A percentile compares a stretch with the other conserved stretches of the same genome.
Conservation (phyloP, 805 yeast genomes). For the Candida gorgasii region DNA sequence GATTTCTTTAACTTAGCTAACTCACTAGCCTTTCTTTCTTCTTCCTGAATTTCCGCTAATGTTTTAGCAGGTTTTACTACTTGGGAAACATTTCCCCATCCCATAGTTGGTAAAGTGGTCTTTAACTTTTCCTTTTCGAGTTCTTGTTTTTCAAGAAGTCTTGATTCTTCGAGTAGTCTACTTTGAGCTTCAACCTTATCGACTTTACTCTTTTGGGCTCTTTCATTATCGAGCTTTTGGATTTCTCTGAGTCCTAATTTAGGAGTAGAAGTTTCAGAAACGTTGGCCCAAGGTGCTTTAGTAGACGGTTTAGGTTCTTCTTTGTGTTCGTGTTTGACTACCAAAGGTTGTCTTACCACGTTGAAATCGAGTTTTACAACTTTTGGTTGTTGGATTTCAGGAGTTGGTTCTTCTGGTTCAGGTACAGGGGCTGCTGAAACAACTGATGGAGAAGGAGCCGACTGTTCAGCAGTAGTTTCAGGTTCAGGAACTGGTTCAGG, state of each 20-base stretch:
- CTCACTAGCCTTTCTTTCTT: constrained; percentile 48
- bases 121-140: constrained; percentile 18
- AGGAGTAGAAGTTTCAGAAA: constrained; percentile 26
- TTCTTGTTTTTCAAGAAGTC: constrained; percentile 23
- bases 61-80: constrained; percentile 45
- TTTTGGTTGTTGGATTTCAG: constrained; percentile 2
- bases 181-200: constrained; percentile 28
- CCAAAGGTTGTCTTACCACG: neutral
- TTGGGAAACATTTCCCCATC: constrained; percentile 39
- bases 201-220: constrained; percentile 37
- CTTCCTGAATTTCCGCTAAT: constrained; percentile 62
- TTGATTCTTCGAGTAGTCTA: constrained; percentile 16
- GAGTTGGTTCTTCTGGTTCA: constrained; percentile 1
- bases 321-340: neutral
- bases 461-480: neutral
- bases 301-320: constrained; percentile 5
- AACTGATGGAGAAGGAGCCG: neutral
- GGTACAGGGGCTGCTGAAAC: neutral
- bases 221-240: constrained; percentile 51
- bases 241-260: constrained; percentile 51
- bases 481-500: constrained; percentile 11
- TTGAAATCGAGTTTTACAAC: constrained; percentile 2
- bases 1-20: constrained; percentile 11
- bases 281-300: constrained; percentile 59
- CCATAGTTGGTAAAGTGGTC: constrained; percentile 40